Evolutionary conservation across 768 basidiomycete species (phyloP), one percentile per base, ranked within the genome.

Genomic region (Termitomyces sp.): DNA sequence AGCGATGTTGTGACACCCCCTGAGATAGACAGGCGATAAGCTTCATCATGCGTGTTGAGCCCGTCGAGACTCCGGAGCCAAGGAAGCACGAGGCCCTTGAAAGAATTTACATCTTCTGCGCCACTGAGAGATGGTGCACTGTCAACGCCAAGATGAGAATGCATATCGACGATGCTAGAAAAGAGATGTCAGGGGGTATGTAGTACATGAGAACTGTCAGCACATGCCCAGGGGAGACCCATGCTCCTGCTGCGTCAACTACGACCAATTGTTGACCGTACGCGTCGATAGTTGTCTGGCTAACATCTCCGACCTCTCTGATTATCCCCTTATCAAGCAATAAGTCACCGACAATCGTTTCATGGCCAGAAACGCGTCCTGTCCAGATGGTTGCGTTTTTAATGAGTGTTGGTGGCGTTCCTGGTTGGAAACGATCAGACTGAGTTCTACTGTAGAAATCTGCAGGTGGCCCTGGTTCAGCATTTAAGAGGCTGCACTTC

Each of bases 361-460:
- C 80, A 15, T 68, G 70, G 1, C 88, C 89, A 35, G 78, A 71
- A 15, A 76, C 63, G 11, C 73, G 70, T 2, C 89, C 91, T 8
- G 90, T 90, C 91, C 91, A 93, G 26, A 93, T 78, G 43, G 80
- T 88, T 19, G 85, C 90, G 63, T 93, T 91, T 65, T 71, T 78
- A 56, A 95, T 76, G 54, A 87, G 73, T 10, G 81, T 82, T 1
- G 87, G 70, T 14, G 71, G 71, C 4, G 90, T 90, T 8, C 84
- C 88, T 4, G 71, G 63, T 45, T 75, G 81, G 56, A 76, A 88
- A 30, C 88, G 74, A 64, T 90, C 88, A 1, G 85, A 88, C 32
- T 71, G 50, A 12, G 64, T 64, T 26, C 77, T 71, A 32, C 61
- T 58, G 60, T 73, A 60, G 54, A 79, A 77, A 59, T 75, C 62